Conservation (phyloP, 768 basidiomycete genomes). For the Rhodotorula kratochvilovae region DNA sequence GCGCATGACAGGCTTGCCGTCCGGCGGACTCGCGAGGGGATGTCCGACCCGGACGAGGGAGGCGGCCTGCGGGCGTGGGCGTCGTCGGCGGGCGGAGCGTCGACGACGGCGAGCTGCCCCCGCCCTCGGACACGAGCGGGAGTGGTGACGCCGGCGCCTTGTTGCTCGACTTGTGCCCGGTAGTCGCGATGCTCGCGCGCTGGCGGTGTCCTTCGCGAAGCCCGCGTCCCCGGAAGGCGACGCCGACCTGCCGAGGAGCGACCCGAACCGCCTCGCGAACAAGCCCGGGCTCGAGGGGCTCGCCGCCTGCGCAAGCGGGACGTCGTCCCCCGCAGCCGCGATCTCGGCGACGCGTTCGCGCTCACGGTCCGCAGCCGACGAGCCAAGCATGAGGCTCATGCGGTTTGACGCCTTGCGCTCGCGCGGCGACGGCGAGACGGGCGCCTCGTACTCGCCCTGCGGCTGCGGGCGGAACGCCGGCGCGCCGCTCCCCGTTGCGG, state of each 20-base stretch:
- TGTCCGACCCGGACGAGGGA: constrained; percentile 23
- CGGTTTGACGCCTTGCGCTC: constrained; percentile 23
- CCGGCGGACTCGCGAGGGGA: constrained; percentile 30
- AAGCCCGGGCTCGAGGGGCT: constrained; percentile 19
- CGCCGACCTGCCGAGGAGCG: constrained; percentile 40
- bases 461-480: not conserved
- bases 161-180: constrained; percentile 25
- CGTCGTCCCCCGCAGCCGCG: constrained; percentile 25
- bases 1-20: constrained; percentile 29
- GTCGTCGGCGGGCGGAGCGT: not conserved
- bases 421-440: constrained; percentile 27
- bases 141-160: constrained; percentile 35
- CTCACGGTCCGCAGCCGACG: not conserved
- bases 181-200: constrained; percentile 35
- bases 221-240: not conserved
- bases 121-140: constrained; percentile 37
- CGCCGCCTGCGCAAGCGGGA: constrained; percentile 25
- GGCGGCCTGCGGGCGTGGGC: not conserved
- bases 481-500: not conserved
- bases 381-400: constrained; percentile 21
- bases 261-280: constrained; percentile 42
- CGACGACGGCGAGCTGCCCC: not conserved
- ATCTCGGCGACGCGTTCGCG: constrained; percentile 2
- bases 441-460: constrained; percentile 19
- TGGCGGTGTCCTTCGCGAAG: constrained; percentile 24